Conservation (phyloP, 1,139 yeast species). For the Chernovozyma sophiae-reginae region DNA sequence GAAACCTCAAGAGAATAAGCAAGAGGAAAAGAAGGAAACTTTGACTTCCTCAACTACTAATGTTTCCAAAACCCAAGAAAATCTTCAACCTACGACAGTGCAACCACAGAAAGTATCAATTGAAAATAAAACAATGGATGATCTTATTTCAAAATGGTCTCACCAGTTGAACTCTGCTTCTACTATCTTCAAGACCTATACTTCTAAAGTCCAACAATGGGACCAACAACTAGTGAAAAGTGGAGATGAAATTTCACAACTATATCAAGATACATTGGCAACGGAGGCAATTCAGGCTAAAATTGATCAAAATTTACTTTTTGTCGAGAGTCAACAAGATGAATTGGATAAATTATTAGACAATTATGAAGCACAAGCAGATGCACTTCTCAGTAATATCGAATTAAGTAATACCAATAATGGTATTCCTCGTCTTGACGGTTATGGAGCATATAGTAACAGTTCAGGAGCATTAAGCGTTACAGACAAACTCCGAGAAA, state of each 20-base stretch:
- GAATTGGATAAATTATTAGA: constrained; percentile 81
- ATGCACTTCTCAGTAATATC: constrained; percentile 45
- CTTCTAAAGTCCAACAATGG: constrained; percentile 76
- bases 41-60: constrained; percentile 12
- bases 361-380: constrained; percentile 84
- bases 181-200: constrained; percentile 70
- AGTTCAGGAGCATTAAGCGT: constrained; percentile 26
- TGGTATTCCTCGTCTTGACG: constrained; percentile 10
- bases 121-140: constrained; percentile 89
- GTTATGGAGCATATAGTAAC: constrained; percentile 4
- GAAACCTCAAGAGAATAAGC: constrained; percentile 15
- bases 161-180: constrained; percentile 73
- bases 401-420: constrained; percentile 22
- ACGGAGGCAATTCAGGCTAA: constrained; percentile 85
- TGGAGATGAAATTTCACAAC: constrained; percentile 76
- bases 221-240: constrained; percentile 79
- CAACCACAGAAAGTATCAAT: constrained; percentile 73
- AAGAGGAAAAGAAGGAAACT: constrained; percentile 8
- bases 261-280: constrained; percentile 72
- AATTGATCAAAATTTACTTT: constrained; percentile 81
- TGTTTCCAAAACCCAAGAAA: constrained; percentile 22
- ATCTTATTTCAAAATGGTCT: constrained; percentile 90
- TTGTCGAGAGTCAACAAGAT: constrained; percentile 88
- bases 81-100: constrained; percentile 44
- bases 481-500: constrained; percentile 85